Conservation (phyloP, 106 monocot species). For the Platanthera zijinensis region DNA sequence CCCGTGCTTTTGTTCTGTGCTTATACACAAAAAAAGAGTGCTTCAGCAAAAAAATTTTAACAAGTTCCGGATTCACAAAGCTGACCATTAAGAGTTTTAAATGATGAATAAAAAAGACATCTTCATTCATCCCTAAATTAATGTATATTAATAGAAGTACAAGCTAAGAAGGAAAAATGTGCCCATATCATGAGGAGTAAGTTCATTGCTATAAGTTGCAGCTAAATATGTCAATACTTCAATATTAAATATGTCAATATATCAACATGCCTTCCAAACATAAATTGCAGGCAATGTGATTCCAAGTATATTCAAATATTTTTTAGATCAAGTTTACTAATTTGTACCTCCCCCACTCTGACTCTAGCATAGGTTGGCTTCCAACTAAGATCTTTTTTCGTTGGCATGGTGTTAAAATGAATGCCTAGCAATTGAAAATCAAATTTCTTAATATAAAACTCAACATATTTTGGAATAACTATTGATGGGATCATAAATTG, state of each 20-base stretch:
- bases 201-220: not conserved
- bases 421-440: not conserved
- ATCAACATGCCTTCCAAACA: not conserved
- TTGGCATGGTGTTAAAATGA: not conserved
- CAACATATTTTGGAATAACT: not conserved
- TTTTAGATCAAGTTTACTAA: not conserved
- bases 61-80: not conserved
- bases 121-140: not conserved
- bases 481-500: not conserved
- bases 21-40: not conserved
- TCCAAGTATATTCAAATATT: not conserved
- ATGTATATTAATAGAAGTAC: not conserved
- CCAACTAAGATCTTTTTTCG: not conserved
- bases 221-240: no score
- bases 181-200: not conserved
- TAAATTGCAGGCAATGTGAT: not conserved
- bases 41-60: not conserved
- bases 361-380: not conserved
- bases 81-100: not conserved
- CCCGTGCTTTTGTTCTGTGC: conserved; percentile 24
- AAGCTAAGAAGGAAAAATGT: not conserved
- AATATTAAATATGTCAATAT: not conserved
- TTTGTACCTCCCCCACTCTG: no score
- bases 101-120: not conserved
- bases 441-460: not conserved